Base-by-base conservation (phyloP, 1,284 basidiomycete species). In the Ustilago tritici region DNA sequence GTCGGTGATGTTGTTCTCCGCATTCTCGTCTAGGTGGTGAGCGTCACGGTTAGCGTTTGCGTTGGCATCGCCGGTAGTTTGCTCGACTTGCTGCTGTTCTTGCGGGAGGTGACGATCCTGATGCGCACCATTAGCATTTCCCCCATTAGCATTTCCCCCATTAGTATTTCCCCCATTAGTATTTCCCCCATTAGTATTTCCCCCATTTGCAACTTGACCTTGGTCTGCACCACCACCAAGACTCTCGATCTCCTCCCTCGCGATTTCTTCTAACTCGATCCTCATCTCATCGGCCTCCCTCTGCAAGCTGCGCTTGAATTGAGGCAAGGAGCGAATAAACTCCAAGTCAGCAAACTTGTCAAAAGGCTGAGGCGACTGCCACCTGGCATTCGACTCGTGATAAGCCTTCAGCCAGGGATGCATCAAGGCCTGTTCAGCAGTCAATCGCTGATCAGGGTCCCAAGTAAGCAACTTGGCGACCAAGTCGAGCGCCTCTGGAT, bases 331-430 rank as follows among this genome's bases (percentile, higher is more conserved):
- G 46, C 69, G 72, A 62, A 86, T 80, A 58, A 81, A 74, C 65
- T 86, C 84, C 56, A 86, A 78, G 7, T 85, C 82, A 56, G 58
- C 73, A 54, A 85, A 86, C 28, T 77, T 78, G 56, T 66, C 57
- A 57, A 84, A 86, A 0, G 82, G 68, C 58, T 67, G 66, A 2
- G 84, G 81, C 15, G 73, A 56, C 36, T 72, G 59, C 82, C 79
- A 82, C 17, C 71, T 62, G 19, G 82, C 78, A 53, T 79, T 81
- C 10, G 79, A 78, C 36, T 77, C 76, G 64, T 84, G 79, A 56
- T 86, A 86, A 8, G 82, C 79, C 41, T 75, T 76, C 50, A 86
- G 72, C 83, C 83, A 86, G 9, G 84, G 84, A 49, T 86, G 84
- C 34, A 63, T 62, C 2, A 86, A 71, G 2, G 84, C 84, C 15